These are phyloP conservation scores for Tolypocladium album DNA, from an alignment of 2,329 filamentous ascomycete species.

Conservation along the genomic window DNA sequence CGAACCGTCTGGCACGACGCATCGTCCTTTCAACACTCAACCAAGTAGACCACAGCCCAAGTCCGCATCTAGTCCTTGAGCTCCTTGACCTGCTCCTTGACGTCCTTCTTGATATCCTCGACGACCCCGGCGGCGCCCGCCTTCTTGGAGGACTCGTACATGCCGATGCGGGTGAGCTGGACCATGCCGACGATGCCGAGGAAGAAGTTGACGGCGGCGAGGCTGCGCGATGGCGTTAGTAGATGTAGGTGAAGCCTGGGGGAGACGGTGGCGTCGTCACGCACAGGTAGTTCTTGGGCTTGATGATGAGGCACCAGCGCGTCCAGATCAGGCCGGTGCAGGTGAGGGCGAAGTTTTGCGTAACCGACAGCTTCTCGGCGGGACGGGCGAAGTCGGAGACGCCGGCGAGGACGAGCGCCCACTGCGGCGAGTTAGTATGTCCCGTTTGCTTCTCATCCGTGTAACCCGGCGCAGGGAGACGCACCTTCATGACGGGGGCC, in stretches of 20 bases:
- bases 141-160: constrained; percentile 54
- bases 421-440: constrained; percentile 38
- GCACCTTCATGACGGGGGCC: constrained; percentile 81
- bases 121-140: constrained; percentile 22
- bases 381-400: constrained; percentile 86
- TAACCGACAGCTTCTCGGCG: constrained; percentile 83
- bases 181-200: constrained; percentile 77
- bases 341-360: constrained; percentile 83
- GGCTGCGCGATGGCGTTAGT: constrained; percentile 31
- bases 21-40: background rate
- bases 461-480: background rate
- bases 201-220: constrained; percentile 97
- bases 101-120: constrained; percentile 30
- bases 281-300: constrained; percentile 81
- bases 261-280: constrained; percentile 16
- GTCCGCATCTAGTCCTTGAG: constrained; percentile 12
- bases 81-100: constrained; percentile 14
- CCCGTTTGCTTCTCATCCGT: too few species aligned
- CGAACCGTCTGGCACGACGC: background rate
- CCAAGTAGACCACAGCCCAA: background rate
- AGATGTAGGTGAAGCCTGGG: background rate
- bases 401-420: constrained; percentile 86
- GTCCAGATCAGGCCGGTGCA: constrained; percentile 96
- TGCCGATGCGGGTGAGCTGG: constrained; percentile 68
- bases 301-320: constrained; percentile 96